Evolutionary conservation across 2,329 filamentous ascomycete genomes (phyloP).

Genomic region (Colletotrichum spinosum): DNA sequence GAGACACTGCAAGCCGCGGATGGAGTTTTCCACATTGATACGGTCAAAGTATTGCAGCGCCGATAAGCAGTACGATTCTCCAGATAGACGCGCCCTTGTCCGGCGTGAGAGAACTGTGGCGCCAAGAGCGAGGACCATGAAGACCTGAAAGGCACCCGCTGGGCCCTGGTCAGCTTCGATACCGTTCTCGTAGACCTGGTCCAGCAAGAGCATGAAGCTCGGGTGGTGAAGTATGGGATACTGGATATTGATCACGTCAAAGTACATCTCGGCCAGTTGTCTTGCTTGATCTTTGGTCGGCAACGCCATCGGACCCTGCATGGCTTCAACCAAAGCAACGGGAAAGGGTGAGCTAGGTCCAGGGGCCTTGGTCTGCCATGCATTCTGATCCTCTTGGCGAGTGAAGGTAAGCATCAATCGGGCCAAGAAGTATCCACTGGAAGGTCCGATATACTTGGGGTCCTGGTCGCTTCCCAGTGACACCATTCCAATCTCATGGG

Average conservation of each 20-base stretch:
- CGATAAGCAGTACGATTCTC: constrained; percentile 60
- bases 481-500: constrained; percentile 65
- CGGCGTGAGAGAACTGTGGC: constrained; percentile 58
- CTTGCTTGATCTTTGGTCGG: constrained; percentile 49
- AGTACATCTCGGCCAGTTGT: constrained; percentile 59
- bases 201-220: constrained; percentile 47
- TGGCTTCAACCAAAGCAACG: constrained; percentile 46
- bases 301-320: constrained; percentile 47
- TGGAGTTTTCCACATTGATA: constrained; percentile 59
- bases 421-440: constrained; percentile 65
- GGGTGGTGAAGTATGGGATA: constrained; percentile 62
- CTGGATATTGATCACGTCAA: constrained; percentile 58
- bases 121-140: constrained; percentile 65
- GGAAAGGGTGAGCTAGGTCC: constrained; percentile 38
- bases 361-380: constrained; percentile 2
- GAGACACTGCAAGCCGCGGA: constrained; percentile 62
- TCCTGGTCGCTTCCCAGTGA: constrained; percentile 60
- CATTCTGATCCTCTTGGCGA: constrained; percentile 43
- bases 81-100: constrained; percentile 56
- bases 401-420: constrained; percentile 57
- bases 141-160: constrained; percentile 57
- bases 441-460: constrained; percentile 65
- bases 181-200: constrained; percentile 48
- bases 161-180: constrained; percentile 41
- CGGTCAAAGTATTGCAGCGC: constrained; percentile 60